Conservation (phyloP, 805 yeast species). For the Candida broadrunensis region DNA sequence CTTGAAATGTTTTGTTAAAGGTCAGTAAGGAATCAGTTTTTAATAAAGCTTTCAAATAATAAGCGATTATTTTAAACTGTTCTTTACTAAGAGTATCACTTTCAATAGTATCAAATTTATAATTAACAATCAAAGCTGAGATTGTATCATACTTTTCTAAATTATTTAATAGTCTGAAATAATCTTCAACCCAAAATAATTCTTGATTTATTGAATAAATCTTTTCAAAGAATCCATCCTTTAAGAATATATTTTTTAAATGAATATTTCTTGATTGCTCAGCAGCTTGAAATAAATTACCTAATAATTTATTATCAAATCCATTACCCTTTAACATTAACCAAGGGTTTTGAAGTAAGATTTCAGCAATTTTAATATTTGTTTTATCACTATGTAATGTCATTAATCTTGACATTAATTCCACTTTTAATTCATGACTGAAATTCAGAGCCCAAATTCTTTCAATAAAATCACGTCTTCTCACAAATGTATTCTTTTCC, state of each 20-base stretch:
- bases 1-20: background rate
- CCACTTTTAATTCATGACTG: constrained; percentile 5
- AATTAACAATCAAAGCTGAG: constrained; percentile 5
- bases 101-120: constrained; percentile 4
- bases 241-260: background rate
- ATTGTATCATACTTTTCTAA: constrained; percentile 4
- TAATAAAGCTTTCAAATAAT: background rate
- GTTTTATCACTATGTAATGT: constrained; percentile 21
- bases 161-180: constrained; percentile 10
- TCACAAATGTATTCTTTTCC: constrained; percentile 13
- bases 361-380: constrained; percentile 19
- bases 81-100: background rate
- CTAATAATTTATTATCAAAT: constrained; percentile 5
- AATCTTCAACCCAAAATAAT: constrained; percentile 16
- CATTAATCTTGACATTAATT: constrained; percentile 14
- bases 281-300: constrained; percentile 6
- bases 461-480: constrained; percentile 15
- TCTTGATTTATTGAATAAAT: constrained; percentile 9
- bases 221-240: constrained; percentile 14
- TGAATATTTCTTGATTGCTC: background rate
- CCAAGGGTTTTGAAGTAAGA: constrained; percentile 6
- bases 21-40: background rate
- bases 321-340: background rate
- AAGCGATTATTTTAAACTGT: background rate
- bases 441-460: constrained; percentile 20